Evolutionary conservation across 805 yeast genomes (phyloP).

Genomic region (Cyberlindnera mississippiensis): DNA sequence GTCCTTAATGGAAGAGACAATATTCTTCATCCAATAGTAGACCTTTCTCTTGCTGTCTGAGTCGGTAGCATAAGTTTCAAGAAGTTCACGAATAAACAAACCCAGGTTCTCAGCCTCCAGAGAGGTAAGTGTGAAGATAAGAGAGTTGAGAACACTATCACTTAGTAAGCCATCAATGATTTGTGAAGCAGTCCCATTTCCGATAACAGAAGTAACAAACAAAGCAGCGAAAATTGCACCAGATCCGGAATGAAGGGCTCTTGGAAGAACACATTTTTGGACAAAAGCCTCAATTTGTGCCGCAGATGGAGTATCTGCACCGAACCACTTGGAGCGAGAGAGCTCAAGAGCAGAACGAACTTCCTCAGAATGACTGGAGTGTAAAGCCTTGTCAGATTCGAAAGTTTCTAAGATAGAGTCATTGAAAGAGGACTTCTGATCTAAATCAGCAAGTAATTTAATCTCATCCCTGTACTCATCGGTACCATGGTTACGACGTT

Average conservation of each 20-base stretch:
- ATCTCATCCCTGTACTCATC: constrained; percentile 16
- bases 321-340: constrained; percentile 40
- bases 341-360: constrained; percentile 29
- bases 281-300: constrained; percentile 39
- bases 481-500: constrained; percentile 1
- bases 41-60: constrained; percentile 36
- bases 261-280: constrained; percentile 67
- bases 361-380: constrained; percentile 36
- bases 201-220: constrained; percentile 53
- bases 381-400: constrained; percentile 28
- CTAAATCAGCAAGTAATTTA: constrained; percentile 23
- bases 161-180: constrained; percentile 46
- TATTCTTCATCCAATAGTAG: constrained; percentile 49
- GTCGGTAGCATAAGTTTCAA: constrained; percentile 23
- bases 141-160: constrained; percentile 46
- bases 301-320: constrained; percentile 8
- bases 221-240: constrained; percentile 72
- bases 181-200: constrained; percentile 36
- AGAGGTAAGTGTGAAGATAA: constrained; percentile 67
- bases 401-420: constrained; percentile 5
- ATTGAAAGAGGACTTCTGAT: constrained; percentile 9
- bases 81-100: constrained; percentile 56
- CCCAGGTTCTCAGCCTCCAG: constrained; percentile 82
- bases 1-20: constrained; percentile 33
- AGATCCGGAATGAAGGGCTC: constrained; percentile 72